Evolutionary conservation across 805 yeast genomes (phyloP).

Genomic region (Candida mattraensis): DNA sequence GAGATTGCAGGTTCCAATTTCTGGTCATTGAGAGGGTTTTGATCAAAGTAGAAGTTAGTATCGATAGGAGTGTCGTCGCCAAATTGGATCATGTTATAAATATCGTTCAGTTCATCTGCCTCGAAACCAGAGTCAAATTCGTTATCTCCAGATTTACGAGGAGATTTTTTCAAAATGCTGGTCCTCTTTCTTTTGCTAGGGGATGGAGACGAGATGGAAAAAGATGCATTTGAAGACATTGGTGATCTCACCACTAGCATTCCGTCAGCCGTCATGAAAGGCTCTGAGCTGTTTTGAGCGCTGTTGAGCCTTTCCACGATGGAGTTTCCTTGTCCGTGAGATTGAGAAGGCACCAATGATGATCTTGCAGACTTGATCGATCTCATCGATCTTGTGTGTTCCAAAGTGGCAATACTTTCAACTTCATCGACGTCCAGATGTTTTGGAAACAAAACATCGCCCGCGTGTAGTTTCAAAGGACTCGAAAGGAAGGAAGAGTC

Average conservation of each 20-base stretch:
- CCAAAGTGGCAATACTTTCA: conserved; percentile 70
- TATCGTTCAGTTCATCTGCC: conserved; percentile 25
- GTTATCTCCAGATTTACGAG: conserved; percentile 2
- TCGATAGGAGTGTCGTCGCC: conserved; percentile 26
- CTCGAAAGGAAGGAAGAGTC: conserved; percentile 5
- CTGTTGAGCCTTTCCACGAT: conserved; percentile 27
- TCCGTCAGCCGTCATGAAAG: conserved; percentile 37
- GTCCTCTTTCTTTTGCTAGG: conserved; percentile 5
- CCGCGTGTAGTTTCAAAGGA: conserved; percentile 36
- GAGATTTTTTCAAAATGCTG: conserved; percentile 10
- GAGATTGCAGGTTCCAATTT: conserved; percentile 5
- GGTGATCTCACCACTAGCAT: conserved; percentile 44
- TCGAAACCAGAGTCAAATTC: conserved; percentile 8
- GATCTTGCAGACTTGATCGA: conserved; percentile 49
- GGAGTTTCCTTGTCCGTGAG: conserved; percentile 24
- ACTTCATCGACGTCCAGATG: conserved; percentile 65
- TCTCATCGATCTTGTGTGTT: conserved; percentile 59
- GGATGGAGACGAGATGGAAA: conserved; percentile 6
- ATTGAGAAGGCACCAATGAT: conserved; percentile 15
- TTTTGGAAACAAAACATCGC: conserved; percentile 72
- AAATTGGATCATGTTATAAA: conserved; percentile 33
- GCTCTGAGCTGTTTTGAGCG: conserved; percentile 15
- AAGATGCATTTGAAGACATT: conserved; percentile 14
- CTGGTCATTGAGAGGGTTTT: background rate
- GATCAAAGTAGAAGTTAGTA: conserved; percentile 27